Evolutionary conservation across 73 alveolate genomes (phyloP).

Genomic region (Paramecium biaurelia): DNA sequence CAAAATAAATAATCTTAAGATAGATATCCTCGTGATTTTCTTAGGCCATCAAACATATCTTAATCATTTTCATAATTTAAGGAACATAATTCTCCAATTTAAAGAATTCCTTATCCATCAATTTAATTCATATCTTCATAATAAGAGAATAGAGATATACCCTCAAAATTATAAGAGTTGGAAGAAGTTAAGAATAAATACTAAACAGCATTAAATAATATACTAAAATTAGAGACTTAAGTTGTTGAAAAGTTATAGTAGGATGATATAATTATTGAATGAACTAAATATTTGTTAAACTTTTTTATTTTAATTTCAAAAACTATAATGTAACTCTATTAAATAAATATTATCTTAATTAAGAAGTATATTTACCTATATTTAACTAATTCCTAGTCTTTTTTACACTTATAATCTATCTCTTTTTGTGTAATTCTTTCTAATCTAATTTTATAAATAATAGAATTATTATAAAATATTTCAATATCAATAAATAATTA

Average conservation of each 20-base stretch:
- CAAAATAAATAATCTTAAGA: not conserved
- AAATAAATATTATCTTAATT: no score
- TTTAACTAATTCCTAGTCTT: no score
- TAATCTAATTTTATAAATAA: not conserved
- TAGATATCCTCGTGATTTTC: not conserved
- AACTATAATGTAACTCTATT: not conserved
- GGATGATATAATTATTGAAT: constrained; percentile 14
- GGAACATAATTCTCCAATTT: not conserved
- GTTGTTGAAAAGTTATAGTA: constrained; percentile 22
- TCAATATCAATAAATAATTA: not conserved
- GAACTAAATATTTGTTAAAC: not conserved
- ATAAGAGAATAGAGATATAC: constrained; percentile 33
- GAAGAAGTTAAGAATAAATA: constrained; percentile 41
- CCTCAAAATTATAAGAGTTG: constrained; percentile 18
- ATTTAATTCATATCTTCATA: not conserved
- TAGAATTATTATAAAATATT: not conserved
- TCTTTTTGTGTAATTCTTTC: no score
- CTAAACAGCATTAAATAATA: not conserved
- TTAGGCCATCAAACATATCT: not conserved
- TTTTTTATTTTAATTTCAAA: not conserved
- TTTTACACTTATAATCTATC: no score
- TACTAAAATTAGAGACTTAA: constrained; percentile 23
- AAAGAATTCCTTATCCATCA: not conserved
- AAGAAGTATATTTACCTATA: no score
- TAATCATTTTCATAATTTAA: not conserved